These are phyloP conservation scores for Papilionanthe hybrid DNA, from an alignment of 116 monocot species.

Conservation along the genomic window DNA sequence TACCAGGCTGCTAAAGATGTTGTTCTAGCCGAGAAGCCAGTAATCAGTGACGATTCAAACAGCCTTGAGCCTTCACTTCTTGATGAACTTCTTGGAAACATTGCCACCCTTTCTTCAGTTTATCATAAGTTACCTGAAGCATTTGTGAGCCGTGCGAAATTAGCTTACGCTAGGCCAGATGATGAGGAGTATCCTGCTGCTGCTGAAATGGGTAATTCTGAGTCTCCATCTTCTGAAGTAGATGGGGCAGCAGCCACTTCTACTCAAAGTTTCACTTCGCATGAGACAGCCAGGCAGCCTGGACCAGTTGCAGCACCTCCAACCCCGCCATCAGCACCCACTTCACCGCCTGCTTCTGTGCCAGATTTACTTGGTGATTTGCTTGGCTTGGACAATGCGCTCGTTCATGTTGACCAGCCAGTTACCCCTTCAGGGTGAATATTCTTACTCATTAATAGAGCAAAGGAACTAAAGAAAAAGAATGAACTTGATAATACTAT, in stretches of 20 bases:
- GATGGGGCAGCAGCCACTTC: constrained; percentile 43
- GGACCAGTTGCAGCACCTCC: constrained; percentile 27
- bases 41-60: constrained; percentile 96
- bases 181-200: constrained; percentile 83
- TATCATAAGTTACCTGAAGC: constrained; percentile 96
- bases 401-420: constrained; percentile 74
- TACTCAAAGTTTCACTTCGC: constrained; percentile 25
- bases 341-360: constrained; percentile 53
- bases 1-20: constrained; percentile 98
- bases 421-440: constrained; percentile 54
- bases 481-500: background rate
- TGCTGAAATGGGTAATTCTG: constrained; percentile 67
- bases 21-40: constrained; percentile 97
- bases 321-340: constrained; percentile 11
- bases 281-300: constrained; percentile 34
- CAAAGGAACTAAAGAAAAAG: background rate
- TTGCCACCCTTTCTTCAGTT: constrained; percentile 96
- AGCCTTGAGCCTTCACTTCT: constrained; percentile 87
- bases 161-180: constrained; percentile 51
- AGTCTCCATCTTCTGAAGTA: constrained; percentile 62
- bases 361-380: constrained; percentile 96
- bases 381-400: constrained; percentile 72
- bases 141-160: constrained; percentile 81
- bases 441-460: background rate
- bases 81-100: constrained; percentile 95